A percentile compares a stretch with the other conserved stretches of the same genome.
Conservation (phyloP, 768 basidiomycete species). For the Suillus variegatus region DNA sequence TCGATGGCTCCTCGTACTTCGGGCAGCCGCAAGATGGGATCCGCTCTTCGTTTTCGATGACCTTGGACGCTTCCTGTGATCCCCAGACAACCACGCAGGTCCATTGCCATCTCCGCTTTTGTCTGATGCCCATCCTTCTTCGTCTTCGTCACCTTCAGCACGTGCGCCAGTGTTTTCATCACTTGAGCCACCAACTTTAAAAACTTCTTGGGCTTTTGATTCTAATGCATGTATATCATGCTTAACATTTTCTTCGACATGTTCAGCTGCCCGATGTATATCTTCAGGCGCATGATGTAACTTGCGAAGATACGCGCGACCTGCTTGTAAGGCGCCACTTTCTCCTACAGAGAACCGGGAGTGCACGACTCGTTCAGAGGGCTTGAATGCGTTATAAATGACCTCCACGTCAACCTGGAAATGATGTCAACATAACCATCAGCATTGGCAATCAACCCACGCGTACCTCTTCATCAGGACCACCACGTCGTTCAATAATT, state of each 20-base stretch:
- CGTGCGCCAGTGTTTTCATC: slow-evolving; percentile 12
- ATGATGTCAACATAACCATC: slow-evolving; percentile 14
- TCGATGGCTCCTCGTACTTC: slow-evolving; percentile 13
- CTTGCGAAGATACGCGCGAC: slow-evolving; percentile 16
- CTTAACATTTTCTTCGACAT: slow-evolving; percentile 20
- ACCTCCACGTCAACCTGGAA: slow-evolving; percentile 66
- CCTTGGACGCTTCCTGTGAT: slow-evolving; percentile 27
- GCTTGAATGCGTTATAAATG: slow-evolving; percentile 42
- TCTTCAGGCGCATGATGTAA: slow-evolving; percentile 17
- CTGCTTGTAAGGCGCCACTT: slow-evolving; percentile 5
- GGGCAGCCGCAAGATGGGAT: slow-evolving; percentile 7
- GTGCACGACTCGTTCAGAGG: slow-evolving; percentile 11
- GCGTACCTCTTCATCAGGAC: slow-evolving; percentile 69
- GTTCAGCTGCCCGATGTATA: slow-evolving; percentile 28
- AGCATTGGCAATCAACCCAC: slow-evolving; percentile 17
- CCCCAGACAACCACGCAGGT: slow-evolving; percentile 11
- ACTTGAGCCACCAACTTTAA: slow-evolving; percentile 4
- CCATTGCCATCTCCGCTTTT: slow-evolving; percentile 33
- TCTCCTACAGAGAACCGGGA: slow-evolving; percentile 6
- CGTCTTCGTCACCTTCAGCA: slow-evolving; percentile 39
- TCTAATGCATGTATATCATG: slow-evolving; percentile 18
- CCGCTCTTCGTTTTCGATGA: slow-evolving; percentile 21
- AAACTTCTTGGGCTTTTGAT: slow-evolving; percentile 17
- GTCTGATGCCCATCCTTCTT: slow-evolving; percentile 70
- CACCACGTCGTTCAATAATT: slow-evolving; percentile 60